These are phyloP conservation scores for Arabidopsis arenosa DNA, from an alignment of 345 rosid species.

Conservation along the genomic window DNA sequence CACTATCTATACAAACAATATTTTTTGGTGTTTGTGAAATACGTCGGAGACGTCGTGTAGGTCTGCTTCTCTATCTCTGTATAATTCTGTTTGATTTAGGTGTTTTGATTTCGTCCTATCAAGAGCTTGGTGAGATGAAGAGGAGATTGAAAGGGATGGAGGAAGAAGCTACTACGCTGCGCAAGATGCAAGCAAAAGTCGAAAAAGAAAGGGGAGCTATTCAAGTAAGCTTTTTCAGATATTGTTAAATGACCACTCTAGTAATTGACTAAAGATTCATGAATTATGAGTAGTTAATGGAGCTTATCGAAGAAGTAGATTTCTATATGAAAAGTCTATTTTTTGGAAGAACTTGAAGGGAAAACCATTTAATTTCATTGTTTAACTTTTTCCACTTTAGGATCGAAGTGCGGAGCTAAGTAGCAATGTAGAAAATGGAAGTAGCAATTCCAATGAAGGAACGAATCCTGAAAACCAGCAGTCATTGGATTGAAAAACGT, in stretches of 20 bases:
- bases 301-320: background rate
- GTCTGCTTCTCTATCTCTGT: no score
- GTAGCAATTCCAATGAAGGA: conserved; percentile 30
- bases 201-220: no score
- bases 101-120: no score
- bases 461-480: conserved; percentile 27
- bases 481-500: conserved; percentile 1
- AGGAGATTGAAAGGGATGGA: no score
- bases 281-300: background rate
- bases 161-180: no score
- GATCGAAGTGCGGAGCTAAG: conserved; percentile 38
- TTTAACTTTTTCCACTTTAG: background rate
- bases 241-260: conserved; percentile 31
- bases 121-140: no score
- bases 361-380: background rate
- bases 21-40: no score
- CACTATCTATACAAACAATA: no score
- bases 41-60: no score
- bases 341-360: background rate
- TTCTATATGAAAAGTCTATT: background rate
- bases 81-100: no score
- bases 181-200: no score
- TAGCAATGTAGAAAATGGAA: conserved; percentile 36
- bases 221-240: conserved; percentile 9
- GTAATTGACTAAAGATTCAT: conserved; percentile 27